phyloP scores from a whole-genome alignment of 768 basidiomycete genomes.

The Boletus rex-veris region DNA sequence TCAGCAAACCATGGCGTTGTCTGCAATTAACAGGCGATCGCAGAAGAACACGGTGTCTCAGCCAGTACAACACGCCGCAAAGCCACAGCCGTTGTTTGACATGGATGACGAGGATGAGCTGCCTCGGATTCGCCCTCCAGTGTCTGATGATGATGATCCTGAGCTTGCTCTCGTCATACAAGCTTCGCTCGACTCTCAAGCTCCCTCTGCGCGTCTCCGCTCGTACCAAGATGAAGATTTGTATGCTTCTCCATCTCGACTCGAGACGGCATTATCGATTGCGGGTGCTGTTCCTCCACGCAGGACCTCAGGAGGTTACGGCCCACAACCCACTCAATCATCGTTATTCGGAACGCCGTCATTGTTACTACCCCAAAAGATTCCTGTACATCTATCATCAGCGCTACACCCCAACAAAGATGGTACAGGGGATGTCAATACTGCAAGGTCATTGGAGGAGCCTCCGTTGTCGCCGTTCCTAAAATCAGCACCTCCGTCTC shows the following conservation, averaged over 20 bases:
- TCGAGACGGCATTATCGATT: conserved; percentile 67
- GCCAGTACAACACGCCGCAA: conserved; percentile 34
- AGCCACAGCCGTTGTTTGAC: conserved; percentile 50
- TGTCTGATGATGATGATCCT: conserved; percentile 44
- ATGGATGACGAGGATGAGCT: conserved; percentile 46
- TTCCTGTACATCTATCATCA: not conserved
- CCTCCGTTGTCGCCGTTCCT: conserved; percentile 4
- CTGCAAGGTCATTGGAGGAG: conserved; percentile 4
- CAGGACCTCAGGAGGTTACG: conserved; percentile 9
- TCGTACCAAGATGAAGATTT: conserved; percentile 41
- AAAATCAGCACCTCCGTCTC: not conserved
- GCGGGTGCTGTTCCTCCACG: conserved; percentile 51
- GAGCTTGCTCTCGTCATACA: conserved; percentile 59
- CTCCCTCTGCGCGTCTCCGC: not conserved
- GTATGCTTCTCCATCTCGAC: conserved; percentile 48
- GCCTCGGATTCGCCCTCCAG: conserved; percentile 18
- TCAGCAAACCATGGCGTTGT: conserved; percentile 57
- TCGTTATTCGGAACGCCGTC: conserved; percentile 39
- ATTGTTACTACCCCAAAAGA: conserved; percentile 24
- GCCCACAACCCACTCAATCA: conserved; percentile 12
- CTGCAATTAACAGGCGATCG: conserved; percentile 52
- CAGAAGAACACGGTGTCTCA: conserved; percentile 29
- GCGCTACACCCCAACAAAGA: not conserved
- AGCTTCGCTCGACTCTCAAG: conserved; percentile 48
- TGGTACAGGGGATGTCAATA: not conserved